phyloP scores from a whole-genome alignment of 164 flowering plant species.

The Piper betle region DNA sequence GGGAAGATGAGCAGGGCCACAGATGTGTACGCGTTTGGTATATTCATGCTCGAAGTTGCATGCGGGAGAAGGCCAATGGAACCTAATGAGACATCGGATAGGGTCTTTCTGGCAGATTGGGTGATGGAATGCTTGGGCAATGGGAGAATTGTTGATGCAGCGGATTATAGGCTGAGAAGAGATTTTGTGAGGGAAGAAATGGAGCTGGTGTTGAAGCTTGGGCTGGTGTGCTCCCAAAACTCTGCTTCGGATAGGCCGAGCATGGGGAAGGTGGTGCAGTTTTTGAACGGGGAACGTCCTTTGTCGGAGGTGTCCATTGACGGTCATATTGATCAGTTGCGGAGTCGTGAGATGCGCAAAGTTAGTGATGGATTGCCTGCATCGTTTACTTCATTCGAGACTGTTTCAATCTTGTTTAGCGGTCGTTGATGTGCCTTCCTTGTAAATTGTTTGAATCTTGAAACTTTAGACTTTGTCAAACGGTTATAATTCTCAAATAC shows the following conservation, averaged over 20 bases:
- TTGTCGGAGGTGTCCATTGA: conserved; percentile 1
- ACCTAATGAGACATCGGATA: neutral
- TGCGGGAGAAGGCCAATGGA: conserved; percentile 12
- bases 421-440: no score
- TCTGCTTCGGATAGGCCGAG: conserved; percentile 3
- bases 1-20: conserved; percentile 11
- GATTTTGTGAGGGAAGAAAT: conserved; percentile 4
- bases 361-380: no score
- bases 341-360: no score
- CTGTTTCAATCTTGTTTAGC: no score
- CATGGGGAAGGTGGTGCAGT: conserved; percentile 7
- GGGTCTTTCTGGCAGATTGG: conserved; percentile 8
- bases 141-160: conserved; percentile 8
- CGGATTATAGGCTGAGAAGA: conserved; percentile 10
- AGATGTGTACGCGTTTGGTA: conserved; percentile 15
- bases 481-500: no score
- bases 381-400: no score
- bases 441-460: no score
- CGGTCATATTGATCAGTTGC: no score
- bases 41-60: conserved; percentile 12
- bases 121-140: conserved; percentile 3
- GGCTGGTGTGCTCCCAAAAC: conserved; percentile 19
- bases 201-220: conserved; percentile 12
- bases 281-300: conserved; percentile 1
- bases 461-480: no score